These are phyloP conservation scores for Piper longum DNA, from an alignment of 164 flowering plant genomes.

Conservation along the genomic window DNA sequence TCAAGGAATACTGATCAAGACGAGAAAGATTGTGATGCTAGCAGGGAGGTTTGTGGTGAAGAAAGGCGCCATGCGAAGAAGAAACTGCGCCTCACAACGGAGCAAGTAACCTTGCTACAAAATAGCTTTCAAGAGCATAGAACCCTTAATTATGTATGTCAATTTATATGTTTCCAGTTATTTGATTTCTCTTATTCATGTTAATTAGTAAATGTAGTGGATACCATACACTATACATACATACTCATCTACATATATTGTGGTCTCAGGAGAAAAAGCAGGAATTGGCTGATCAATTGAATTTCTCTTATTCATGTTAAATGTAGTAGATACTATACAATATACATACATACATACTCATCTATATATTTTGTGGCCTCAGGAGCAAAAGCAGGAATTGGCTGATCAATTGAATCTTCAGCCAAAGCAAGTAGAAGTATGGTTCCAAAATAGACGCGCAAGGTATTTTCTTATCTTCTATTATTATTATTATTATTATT, in stretches of 20 bases:
- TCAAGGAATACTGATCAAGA: conserved; percentile 7
- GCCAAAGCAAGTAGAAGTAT: conserved; percentile 83
- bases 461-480: conserved; percentile 23
- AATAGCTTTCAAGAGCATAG: conserved; percentile 31
- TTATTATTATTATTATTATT: too few species aligned
- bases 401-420: conserved; percentile 46
- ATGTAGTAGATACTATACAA: too few species aligned
- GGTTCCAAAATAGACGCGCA: conserved; percentile 93
- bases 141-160: conserved; percentile 36
- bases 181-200: too few species aligned
- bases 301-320: too few species aligned
- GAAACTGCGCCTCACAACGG: conserved; percentile 32
- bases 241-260: too few species aligned
- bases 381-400: conserved; percentile 61
- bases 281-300: too few species aligned
- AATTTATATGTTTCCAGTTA: neutral
- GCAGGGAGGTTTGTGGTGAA: neutral
- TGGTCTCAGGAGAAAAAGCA: too few species aligned
- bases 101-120: conserved; percentile 30
- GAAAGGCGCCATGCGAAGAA: conserved; percentile 6
- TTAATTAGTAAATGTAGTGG: too few species aligned
- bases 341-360: neutral
- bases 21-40: neutral
- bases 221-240: too few species aligned
- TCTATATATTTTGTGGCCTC: conserved; percentile 3